Evolutionary conservation across 768 basidiomycete species (phyloP), one percentile per base, ranked within the genome.

Genomic region (Phlegmacium glaucopus): DNA sequence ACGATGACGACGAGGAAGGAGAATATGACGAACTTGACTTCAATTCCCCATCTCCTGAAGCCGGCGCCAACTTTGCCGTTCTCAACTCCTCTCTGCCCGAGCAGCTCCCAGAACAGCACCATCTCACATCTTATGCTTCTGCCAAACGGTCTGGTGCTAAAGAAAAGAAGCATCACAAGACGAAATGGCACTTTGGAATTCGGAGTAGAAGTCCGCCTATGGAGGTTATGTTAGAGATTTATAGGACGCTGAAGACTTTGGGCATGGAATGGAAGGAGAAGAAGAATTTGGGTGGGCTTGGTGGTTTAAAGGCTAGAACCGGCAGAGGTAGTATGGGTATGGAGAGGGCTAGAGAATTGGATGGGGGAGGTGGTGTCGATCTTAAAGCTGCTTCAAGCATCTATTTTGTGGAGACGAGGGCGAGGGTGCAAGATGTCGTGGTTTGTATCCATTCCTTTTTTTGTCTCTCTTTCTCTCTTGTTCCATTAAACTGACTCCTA

Each of bases 211-310:
- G 85, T 48, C 91, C 94, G 27, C 96, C 94, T 16, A 95, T 98
- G 90, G 96, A 99, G 66, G 95, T 99, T 17, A 97, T 99, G 94
- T 71, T 96, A 18, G 95, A 97, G 76, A 96, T 99, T 43, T 98
- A 99, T 68, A 75, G 90, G 51, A 96, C 94, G 36, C 70, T 99
- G 42, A 87, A 87, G 68, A 74, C 83, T 50, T 74, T 97, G 15
- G 90, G 87, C 12, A 95, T 98, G 91, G 92, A 99, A 67, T 99
- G 96, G 96, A 90, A 90, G 65, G 83, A 88, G 71, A 96, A 96
- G 75, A 79, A 77, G 52, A 82, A 81, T 49, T 65, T 91, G 2
- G 88, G 87, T 1, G 84, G 86, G 4, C 60, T 90, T 25, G 87
- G 87, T 3, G 82, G 80, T 6, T 51, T 78, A 12, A 65, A 66